These are phyloP conservation scores for Phyllosticta capitalensis DNA, from an alignment of 2,329 filamentous ascomycete species.

Conservation along the genomic window DNA sequence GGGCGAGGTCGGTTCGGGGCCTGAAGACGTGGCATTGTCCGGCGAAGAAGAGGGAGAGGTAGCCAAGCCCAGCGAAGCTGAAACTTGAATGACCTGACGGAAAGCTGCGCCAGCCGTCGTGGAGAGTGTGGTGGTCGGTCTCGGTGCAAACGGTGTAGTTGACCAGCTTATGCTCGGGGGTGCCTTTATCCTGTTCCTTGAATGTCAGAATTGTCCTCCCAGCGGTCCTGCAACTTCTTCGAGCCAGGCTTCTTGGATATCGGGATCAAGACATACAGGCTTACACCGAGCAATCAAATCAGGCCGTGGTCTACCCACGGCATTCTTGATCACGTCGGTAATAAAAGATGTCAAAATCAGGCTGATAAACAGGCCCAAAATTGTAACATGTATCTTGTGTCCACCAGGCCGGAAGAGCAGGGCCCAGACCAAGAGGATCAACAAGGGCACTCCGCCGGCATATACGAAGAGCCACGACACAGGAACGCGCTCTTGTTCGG, in stretches of 20 bases:
- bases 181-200: slow-evolving; percentile 32
- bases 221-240: not conserved
- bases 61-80: slow-evolving; percentile 69
- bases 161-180: slow-evolving; percentile 46
- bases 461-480: slow-evolving; percentile 74
- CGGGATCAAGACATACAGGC: slow-evolving; percentile 39
- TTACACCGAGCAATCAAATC: slow-evolving; percentile 84
- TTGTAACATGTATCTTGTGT: slow-evolving; percentile 77
- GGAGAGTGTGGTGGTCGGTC: slow-evolving; percentile 55
- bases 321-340: slow-evolving; percentile 81
- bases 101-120: slow-evolving; percentile 79
- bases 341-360: slow-evolving; percentile 71
- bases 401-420: slow-evolving; percentile 49
- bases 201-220: not conserved
- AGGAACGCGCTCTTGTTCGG: slow-evolving; percentile 71
- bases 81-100: slow-evolving; percentile 74
- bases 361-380: slow-evolving; percentile 68
- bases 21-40: slow-evolving; percentile 54
- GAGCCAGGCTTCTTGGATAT: not conserved
- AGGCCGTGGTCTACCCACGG: slow-evolving; percentile 72
- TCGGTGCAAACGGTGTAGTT: slow-evolving; percentile 65
- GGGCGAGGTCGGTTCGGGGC: slow-evolving; percentile 47
- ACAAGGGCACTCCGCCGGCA: slow-evolving; percentile 61
- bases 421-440: slow-evolving; percentile 57
- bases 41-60: slow-evolving; percentile 59